phyloP scores from a whole-genome alignment of 495 filamentous ascomycete species.

The Wilcoxina mikolae region DNA sequence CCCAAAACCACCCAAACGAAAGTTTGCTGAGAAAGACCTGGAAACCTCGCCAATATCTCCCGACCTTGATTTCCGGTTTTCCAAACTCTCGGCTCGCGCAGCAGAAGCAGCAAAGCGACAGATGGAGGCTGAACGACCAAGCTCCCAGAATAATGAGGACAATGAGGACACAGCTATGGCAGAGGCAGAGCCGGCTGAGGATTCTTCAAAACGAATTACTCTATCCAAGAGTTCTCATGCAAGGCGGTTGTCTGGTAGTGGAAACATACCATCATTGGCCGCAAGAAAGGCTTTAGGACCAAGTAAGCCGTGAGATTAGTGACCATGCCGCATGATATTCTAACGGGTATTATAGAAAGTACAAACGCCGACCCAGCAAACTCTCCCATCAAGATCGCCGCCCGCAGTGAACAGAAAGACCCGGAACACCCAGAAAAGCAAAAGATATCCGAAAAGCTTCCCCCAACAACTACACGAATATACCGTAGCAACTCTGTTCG shows the following conservation, averaged over 20 bases:
- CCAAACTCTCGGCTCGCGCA: slow-evolving; percentile 6
- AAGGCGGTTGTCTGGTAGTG: neutral
- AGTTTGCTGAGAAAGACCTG: neutral
- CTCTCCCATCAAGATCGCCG: neutral
- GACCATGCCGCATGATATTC: slow-evolving; percentile 10
- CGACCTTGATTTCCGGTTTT: slow-evolving; percentile 15
- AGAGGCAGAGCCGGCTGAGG: too few relatives aligned
- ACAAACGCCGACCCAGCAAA: slow-evolving; percentile 34
- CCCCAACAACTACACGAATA: slow-evolving; percentile 14
- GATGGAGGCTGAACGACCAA: too few relatives aligned
- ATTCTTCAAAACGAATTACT: too few relatives aligned
- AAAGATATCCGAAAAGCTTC: slow-evolving; percentile 8
- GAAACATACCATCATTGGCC: slow-evolving; percentile 5
- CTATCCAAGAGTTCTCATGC: too few relatives aligned
- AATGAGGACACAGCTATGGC: too few relatives aligned
- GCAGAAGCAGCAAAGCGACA: neutral
- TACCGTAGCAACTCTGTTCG: slow-evolving; percentile 16
- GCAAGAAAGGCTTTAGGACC: slow-evolving; percentile 43
- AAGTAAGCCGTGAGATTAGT: slow-evolving; percentile 35
- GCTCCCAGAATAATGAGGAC: too few relatives aligned
- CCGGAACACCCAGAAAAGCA: slow-evolving; percentile 14
- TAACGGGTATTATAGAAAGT: slow-evolving; percentile 36
- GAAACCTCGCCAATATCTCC: neutral
- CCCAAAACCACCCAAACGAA: neutral
- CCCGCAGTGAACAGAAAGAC: slow-evolving; percentile 5